Conservation (phyloP, 2,329 filamentous ascomycete genomes). For the Colletotrichum karsti region DNA sequence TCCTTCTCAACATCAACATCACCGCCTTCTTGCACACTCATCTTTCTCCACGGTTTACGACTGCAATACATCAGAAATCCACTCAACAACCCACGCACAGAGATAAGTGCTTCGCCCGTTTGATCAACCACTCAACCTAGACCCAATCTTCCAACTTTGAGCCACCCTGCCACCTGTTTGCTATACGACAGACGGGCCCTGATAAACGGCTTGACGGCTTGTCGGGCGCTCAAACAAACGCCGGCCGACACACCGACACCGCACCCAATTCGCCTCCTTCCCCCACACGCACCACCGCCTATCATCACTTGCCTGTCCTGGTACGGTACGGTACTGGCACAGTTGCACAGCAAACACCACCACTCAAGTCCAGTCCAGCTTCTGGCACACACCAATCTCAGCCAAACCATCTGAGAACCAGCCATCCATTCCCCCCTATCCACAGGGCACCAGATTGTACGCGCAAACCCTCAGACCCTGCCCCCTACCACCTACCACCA, state of each 20-base stretch:
- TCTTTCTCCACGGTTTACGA: background rate
- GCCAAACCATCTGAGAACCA: conserved; percentile 12
- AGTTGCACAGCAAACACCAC: conserved; percentile 1
- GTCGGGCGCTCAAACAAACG: conserved; percentile 13
- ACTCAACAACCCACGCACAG: background rate
- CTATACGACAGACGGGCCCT: too few relatives aligned
- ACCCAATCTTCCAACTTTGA: background rate
- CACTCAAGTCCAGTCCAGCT: background rate
- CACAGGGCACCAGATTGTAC: background rate
- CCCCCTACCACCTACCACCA: background rate
- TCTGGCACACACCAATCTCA: conserved; percentile 15
- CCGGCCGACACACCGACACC: conserved; percentile 12
- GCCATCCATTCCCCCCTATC: background rate
- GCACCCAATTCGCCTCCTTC: conserved; percentile 17
- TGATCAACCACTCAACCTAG: conserved; percentile 4
- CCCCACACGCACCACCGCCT: conserved; percentile 19
- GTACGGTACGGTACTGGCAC: too few relatives aligned
- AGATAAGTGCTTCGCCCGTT: background rate
- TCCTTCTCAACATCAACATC: background rate
- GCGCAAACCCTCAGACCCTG: conserved; percentile 13
- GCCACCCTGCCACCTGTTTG: background rate
- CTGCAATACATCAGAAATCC: conserved; percentile 4
- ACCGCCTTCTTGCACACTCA: background rate
- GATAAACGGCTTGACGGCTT: background rate
- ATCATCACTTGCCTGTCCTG: conserved; percentile 10